Conservation (phyloP, 192 early-diverging fungal species). For the Coemansia sp. region DNA sequence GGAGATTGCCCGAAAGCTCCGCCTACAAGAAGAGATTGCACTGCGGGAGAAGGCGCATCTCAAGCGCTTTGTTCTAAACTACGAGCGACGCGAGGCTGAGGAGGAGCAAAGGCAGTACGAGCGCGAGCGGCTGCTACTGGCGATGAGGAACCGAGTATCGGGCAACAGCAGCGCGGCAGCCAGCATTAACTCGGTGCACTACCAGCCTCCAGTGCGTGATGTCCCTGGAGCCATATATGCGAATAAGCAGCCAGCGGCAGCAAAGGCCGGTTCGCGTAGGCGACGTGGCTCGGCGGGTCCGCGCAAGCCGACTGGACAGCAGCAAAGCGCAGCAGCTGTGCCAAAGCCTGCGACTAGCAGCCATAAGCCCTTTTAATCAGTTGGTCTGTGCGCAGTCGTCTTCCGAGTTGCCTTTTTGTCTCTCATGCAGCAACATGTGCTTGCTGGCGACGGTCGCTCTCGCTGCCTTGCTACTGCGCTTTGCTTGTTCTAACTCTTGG, state of each 20-base stretch:
- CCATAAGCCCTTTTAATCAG: neutral
- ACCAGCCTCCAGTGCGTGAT: neutral
- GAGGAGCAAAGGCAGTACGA: constrained; percentile 25
- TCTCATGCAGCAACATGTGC: constrained; percentile 2
- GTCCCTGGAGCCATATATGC: constrained; percentile 34
- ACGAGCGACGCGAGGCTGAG: constrained; percentile 61
- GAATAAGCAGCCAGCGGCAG: constrained; percentile 2
- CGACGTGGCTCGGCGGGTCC: constrained; percentile 3
- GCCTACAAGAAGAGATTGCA: constrained; percentile 81
- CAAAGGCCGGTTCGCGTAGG: constrained; percentile 1
- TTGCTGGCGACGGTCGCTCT: neutral
- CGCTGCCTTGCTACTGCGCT: neutral
- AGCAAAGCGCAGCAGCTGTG: neutral
- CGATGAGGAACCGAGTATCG: neutral
- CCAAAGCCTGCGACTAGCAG: neutral
- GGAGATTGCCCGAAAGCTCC: constrained; percentile 75
- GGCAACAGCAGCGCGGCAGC: neutral
- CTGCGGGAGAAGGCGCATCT: constrained; percentile 84
- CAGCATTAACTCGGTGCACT: constrained; percentile 3
- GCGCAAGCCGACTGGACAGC: neutral
- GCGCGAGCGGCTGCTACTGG: constrained; percentile 6
- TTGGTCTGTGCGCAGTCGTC: neutral
- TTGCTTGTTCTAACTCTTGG: neutral
- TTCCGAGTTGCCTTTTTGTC: neutral
- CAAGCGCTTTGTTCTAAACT: constrained; percentile 89